Percentiles rank a stretch among this genome's conserved stretches.
These are phyloP conservation scores for Penicillium sp. DNA, from an alignment of 2,329 filamentous ascomycete species.

Conservation along the genomic window DNA sequence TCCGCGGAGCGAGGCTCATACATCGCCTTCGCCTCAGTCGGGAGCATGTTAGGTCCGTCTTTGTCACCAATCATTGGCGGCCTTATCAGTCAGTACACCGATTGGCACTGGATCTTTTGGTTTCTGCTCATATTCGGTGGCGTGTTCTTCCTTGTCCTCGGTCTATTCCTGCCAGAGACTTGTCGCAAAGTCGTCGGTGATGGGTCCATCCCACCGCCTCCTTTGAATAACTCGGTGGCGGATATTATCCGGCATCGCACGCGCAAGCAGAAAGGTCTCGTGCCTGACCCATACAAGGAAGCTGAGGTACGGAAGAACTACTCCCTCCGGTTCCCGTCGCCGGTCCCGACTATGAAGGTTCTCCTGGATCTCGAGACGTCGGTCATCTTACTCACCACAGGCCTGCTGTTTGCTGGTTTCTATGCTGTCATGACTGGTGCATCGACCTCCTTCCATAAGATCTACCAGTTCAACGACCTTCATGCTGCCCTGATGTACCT, in stretches of 20 bases:
- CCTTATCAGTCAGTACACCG: constrained; percentile 61
- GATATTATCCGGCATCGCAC: constrained; percentile 20
- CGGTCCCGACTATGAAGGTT: constrained; percentile 36
- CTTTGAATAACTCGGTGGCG: constrained; percentile 21
- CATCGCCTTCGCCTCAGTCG: constrained; percentile 32
- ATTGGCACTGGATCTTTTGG: constrained; percentile 65
- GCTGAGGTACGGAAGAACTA: constrained; percentile 12
- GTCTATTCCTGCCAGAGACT: constrained; percentile 56
- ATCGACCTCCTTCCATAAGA: constrained; percentile 45
- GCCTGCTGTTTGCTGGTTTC: constrained; percentile 47
- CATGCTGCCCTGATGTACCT: constrained; percentile 43
- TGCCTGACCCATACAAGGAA: constrained; percentile 5
- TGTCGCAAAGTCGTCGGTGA: constrained; percentile 40
- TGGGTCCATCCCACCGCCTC: constrained; percentile 30
- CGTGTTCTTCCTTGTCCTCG: constrained; percentile 53
- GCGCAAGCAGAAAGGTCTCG: constrained; percentile 14
- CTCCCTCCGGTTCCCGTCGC: constrained; percentile 33
- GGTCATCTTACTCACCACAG: constrained; percentile 37
- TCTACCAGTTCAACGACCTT: constrained; percentile 49
- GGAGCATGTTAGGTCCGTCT: constrained; percentile 50
- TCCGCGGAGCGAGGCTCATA: constrained; percentile 63
- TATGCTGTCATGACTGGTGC: constrained; percentile 47
- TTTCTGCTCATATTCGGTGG: constrained; percentile 57
- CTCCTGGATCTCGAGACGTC: constrained; percentile 36
- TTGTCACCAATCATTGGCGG: constrained; percentile 63